Evolutionary conservation across 106 monocot genomes (phyloP), one percentile per base, ranked within the genome.

Genomic region (Vanilla planifolia): DNA sequence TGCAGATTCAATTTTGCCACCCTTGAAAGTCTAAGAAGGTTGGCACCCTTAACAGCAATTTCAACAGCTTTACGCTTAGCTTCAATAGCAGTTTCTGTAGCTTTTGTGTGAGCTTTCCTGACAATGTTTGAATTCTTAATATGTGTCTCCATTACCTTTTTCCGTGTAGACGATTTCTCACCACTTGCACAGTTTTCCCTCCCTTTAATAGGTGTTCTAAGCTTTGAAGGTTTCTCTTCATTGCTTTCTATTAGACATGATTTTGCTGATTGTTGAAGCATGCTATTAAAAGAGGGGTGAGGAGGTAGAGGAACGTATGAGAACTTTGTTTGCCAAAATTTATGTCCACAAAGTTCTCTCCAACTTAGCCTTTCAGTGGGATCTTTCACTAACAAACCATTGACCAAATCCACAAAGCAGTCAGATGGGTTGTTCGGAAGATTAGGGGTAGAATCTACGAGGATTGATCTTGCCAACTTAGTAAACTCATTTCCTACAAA

Each of bases 281-380:
- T 81, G 21, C 77, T 64, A 69, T 27, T 50, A 40, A 84, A 88
- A 63, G 76, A 84, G 69, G 80, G 78, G 62, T 96, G 87, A 69
- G 86, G 70, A 66, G 90, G 90, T 43, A 88, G 51, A 67, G 81
- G 60, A 37, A 85, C 52, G 36, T 48, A 46, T 26, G 60, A 29
- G 4, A 98, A 47, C 63, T 88, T 98, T 59, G 60, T 71, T 67
- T 77, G 81, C 98, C 98, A 98, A 76, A 92, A 98, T 23, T 59
- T 72, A 77, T 98, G 98, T 23, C 62, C 67, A 66, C 91, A 88
- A 48, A 98, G 84, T 57, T 85, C 82, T 68, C 81, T 63, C 98
- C 98, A 98, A 24, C 78, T 74, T 43, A 98, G 65, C 60, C 98
- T 92, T 72, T 92, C 85, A 60, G 73, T 62, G 55, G 98, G 98